Evolutionary conservation across 2,329 filamentous ascomycete species (phyloP).

Genomic region (Hirsutella minnesotensis): DNA sequence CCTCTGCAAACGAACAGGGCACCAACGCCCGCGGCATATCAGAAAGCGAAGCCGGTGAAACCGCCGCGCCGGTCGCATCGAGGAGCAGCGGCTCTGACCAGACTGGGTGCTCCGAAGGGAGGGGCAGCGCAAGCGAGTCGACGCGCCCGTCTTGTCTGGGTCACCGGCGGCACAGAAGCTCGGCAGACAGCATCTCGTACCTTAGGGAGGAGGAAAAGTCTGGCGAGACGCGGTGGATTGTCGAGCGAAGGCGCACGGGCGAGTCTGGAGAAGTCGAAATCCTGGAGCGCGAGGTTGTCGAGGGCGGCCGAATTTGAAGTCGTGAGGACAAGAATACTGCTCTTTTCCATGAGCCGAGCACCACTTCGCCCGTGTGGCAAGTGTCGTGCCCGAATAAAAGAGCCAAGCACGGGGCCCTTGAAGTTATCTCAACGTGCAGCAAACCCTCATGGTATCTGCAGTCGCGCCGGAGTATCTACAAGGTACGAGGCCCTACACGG

Average conservation of each 20-base stretch:
- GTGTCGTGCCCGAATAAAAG: neutral
- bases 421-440: too few species aligned
- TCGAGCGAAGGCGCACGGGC: constrained; percentile 54
- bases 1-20: neutral
- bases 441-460: too few species aligned
- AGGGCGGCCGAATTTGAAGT: constrained; percentile 37
- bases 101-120: constrained; percentile 1
- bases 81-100: constrained; percentile 1
- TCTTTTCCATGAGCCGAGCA: neutral
- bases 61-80: neutral
- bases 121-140: constrained; percentile 4
- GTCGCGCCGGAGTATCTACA: too few species aligned
- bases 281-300: constrained; percentile 52
- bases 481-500: too few species aligned
- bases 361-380: too few species aligned
- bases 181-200: constrained; percentile 60
- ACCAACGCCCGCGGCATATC: neutral
- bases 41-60: neutral
- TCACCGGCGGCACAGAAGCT: constrained; percentile 43
- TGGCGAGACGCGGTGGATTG: constrained; percentile 52
- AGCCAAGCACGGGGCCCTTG: too few species aligned
- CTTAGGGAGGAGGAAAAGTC: constrained; percentile 51
- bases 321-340: neutral
- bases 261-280: constrained; percentile 55
- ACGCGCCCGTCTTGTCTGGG: constrained; percentile 16